Conservation (phyloP, 441 rosid species). For the Viola pubescens region DNA sequence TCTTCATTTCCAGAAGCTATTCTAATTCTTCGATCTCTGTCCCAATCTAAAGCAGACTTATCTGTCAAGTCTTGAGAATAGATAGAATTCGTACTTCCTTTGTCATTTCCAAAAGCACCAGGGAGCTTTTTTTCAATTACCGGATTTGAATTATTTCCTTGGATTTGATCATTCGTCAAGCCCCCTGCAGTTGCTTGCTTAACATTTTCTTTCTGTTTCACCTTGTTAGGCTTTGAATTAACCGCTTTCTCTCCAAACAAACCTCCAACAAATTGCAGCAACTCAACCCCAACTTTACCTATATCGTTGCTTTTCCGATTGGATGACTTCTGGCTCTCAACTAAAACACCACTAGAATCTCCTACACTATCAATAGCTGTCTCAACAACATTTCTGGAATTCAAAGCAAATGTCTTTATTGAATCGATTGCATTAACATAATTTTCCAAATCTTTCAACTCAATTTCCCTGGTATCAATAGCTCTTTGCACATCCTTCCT, state of each 20-base stretch:
- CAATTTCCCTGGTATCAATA: slow-evolving; percentile 37
- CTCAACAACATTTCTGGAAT: slow-evolving; percentile 29
- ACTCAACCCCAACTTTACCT: slow-evolving; percentile 29
- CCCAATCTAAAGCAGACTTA: slow-evolving; percentile 21
- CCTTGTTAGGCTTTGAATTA: slow-evolving; percentile 28
- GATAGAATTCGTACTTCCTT: slow-evolving; percentile 13
- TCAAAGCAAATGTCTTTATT: slow-evolving; percentile 29
- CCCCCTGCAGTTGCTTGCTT: slow-evolving; percentile 26
- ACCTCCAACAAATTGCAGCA: slow-evolving; percentile 33
- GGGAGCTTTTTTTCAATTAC: slow-evolving; percentile 16
- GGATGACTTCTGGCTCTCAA: slow-evolving; percentile 31
- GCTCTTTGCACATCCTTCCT: slow-evolving; percentile 35
- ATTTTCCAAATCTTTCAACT: slow-evolving; percentile 33
- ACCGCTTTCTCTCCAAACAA: slow-evolving; percentile 33
- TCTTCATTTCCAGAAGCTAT: slow-evolving; percentile 18
- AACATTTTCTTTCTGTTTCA: slow-evolving; percentile 26
- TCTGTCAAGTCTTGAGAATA: slow-evolving; percentile 19
- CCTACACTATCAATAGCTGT: slow-evolving; percentile 22
- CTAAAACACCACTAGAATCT: slow-evolving; percentile 14
- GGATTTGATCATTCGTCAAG: slow-evolving; percentile 16
- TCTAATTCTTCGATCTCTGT: slow-evolving; percentile 25
- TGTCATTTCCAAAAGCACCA: slow-evolving; percentile 11
- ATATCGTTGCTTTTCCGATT: slow-evolving; percentile 34
- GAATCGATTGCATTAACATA: slow-evolving; percentile 37
- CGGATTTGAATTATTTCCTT: slow-evolving; percentile 19